Conservation (phyloP, 108 stramenopile genomes). For the Epithemia pelagica region DNA sequence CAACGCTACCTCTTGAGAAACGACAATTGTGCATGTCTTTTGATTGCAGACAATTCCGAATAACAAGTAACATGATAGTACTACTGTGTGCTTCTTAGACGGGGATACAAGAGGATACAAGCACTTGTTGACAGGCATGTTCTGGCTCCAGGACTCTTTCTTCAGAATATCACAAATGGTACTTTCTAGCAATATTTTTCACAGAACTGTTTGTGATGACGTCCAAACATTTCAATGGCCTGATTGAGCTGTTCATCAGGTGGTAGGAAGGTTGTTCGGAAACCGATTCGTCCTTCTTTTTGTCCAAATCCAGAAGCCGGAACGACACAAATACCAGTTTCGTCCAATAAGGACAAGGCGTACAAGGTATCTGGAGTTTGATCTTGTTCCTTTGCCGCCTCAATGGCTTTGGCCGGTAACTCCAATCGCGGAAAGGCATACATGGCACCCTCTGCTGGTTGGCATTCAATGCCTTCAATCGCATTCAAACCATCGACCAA, state of each 20-base stretch:
- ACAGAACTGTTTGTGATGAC: constrained; percentile 83
- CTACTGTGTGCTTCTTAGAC: too few species aligned
- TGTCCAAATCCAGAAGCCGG: constrained; percentile 97
- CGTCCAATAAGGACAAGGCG: constrained; percentile 82
- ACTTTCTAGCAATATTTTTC: constrained; percentile 35
- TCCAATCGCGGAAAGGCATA: constrained; percentile 90
- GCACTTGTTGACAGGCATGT: too few species aligned
- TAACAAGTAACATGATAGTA: too few species aligned
- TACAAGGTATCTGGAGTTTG: constrained; percentile 89
- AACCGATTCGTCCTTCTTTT: constrained; percentile 84
- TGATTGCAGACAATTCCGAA: too few species aligned
- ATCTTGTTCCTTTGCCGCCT: constrained; percentile 57
- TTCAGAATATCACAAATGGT: not conserved
- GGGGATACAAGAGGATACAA: too few species aligned
- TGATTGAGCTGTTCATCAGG: constrained; percentile 69
- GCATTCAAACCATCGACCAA: constrained; percentile 80
- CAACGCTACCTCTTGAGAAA: too few species aligned
- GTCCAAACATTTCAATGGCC: constrained; percentile 64
- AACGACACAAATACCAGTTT: constrained; percentile 92
- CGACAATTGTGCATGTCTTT: too few species aligned
- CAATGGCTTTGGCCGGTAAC: constrained; percentile 75
- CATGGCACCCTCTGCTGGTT: constrained; percentile 92
- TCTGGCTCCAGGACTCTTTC: too few species aligned
- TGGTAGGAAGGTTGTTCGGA: constrained; percentile 96
- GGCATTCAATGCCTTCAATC: constrained; percentile 88